Conservation (phyloP, 2,329 filamentous ascomycete species). For the Talaromyces sp. region DNA sequence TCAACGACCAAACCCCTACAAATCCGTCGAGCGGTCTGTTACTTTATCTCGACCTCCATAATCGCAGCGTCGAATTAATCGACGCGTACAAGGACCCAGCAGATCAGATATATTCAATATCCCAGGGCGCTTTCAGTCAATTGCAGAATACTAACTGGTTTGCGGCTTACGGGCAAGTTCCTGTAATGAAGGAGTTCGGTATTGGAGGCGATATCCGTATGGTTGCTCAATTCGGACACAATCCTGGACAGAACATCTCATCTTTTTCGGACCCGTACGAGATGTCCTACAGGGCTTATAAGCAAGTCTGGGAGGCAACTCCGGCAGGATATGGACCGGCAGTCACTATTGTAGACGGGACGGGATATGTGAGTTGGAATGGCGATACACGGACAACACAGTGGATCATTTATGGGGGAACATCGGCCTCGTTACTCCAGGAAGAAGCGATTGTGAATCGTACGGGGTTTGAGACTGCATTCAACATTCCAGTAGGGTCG, state of each 20-base stretch:
- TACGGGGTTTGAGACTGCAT: not conserved
- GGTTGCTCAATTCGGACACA: constrained; percentile 2
- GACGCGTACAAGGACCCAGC: constrained; percentile 3
- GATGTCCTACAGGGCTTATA: not conserved
- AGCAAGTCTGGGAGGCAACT: not conserved
- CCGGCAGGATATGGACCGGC: not conserved
- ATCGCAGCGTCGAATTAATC: constrained; percentile 3
- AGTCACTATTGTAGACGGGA: not conserved
- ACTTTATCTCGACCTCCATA: constrained; percentile 13
- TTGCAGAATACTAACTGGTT: constrained; percentile 8
- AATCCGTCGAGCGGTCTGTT: constrained; percentile 1
- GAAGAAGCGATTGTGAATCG: not conserved
- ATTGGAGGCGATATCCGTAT: constrained; percentile 10
- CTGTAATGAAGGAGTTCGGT: constrained; percentile 15
- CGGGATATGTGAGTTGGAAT: constrained; percentile 17
- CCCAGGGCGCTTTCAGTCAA: constrained; percentile 14
- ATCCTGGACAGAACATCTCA: not conserved
- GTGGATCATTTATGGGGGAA: constrained; percentile 8
- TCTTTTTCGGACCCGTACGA: not conserved
- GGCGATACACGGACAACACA: constrained; percentile 13
- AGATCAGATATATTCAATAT: not conserved
- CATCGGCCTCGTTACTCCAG: not conserved
- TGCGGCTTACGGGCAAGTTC: constrained; percentile 12
- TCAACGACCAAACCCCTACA: no score
- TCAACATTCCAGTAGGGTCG: not conserved